These are phyloP conservation scores for Ophiognomonia clavigignenti-juglandacearum DNA, from an alignment of 2,329 filamentous ascomycete genomes.

Conservation along the genomic window DNA sequence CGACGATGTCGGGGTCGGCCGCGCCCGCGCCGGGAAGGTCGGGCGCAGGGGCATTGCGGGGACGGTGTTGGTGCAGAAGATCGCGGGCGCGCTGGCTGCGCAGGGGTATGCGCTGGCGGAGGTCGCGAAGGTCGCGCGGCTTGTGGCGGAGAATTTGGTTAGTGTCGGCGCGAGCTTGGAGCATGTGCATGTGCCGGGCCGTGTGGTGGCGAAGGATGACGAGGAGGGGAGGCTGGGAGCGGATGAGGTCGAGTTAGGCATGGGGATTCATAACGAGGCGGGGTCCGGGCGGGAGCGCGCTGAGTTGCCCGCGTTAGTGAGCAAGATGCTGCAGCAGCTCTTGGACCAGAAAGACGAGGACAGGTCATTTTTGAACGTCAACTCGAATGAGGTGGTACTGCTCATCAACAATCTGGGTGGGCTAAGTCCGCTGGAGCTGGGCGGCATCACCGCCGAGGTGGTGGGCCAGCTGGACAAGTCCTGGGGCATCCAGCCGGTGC, in stretches of 20 bases:
- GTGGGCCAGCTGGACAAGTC: slow-evolving; percentile 53
- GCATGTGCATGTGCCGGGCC: slow-evolving; percentile 90
- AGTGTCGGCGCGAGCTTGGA: slow-evolving; percentile 81
- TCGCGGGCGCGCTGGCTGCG: slow-evolving; percentile 77
- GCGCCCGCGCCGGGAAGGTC: slow-evolving; percentile 81
- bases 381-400: slow-evolving; percentile 60
- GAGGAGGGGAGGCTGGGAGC: slow-evolving; percentile 53
- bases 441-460: slow-evolving; percentile 66
- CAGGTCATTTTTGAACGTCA: slow-evolving; percentile 63
- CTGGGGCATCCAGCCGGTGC: slow-evolving; percentile 57
- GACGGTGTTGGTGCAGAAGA: slow-evolving; percentile 87
- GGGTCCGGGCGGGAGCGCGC: slow-evolving; percentile 49
- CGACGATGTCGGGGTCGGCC: slow-evolving; percentile 87
- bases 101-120: slow-evolving; percentile 63
- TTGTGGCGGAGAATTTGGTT: slow-evolving; percentile 71
- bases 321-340: slow-evolving; percentile 65
- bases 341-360: slow-evolving; percentile 63
- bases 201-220: slow-evolving; percentile 43
- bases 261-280: slow-evolving; percentile 74
- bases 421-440: slow-evolving; percentile 66
- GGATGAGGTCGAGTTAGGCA: slow-evolving; percentile 61
- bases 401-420: slow-evolving; percentile 74
- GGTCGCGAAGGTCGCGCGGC: slow-evolving; percentile 65
- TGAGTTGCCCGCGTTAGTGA: slow-evolving; percentile 50
- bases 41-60: slow-evolving; percentile 87